Evolutionary conservation across 139 green algal species (phyloP).

Genomic region (Penium margaritaceum): DNA sequence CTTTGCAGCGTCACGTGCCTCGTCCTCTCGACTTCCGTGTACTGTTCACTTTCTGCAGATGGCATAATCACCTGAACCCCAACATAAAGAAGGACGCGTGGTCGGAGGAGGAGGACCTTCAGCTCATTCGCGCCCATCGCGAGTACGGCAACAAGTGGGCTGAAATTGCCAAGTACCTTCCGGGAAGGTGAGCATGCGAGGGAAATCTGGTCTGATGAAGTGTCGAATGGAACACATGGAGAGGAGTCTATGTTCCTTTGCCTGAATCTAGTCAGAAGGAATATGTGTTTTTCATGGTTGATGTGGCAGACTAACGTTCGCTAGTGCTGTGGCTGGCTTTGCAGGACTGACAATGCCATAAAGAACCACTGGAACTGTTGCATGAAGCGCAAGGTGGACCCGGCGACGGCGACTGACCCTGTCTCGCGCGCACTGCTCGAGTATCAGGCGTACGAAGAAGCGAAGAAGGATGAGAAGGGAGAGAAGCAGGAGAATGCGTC

Average conservation of each 20-base stretch:
- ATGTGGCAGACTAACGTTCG: neutral
- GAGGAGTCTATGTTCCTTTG: neutral
- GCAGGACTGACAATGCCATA: conserved; percentile 79
- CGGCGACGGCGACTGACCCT: conserved; percentile 1
- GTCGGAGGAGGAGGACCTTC: conserved; percentile 52
- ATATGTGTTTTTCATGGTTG: neutral
- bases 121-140: conserved; percentile 46
- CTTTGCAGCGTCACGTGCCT: too few relatives aligned
- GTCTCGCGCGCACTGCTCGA: conserved; percentile 12
- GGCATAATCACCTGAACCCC: conserved; percentile 72
- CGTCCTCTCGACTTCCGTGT: neutral
- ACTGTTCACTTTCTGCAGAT: too few relatives aligned
- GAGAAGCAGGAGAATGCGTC: neutral
- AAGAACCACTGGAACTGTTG: conserved; percentile 82
- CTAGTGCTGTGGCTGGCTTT: neutral
- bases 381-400: conserved; percentile 38
- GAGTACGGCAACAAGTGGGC: conserved; percentile 67
- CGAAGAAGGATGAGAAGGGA: neutral
- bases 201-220: conserved; percentile 2
- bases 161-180: conserved; percentile 61
- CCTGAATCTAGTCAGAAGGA: neutral
- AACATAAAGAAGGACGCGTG: conserved; percentile 54
- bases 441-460: conserved; percentile 5
- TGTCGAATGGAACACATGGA: too few relatives aligned
- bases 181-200: conserved; percentile 70